Evolutionary conservation across 768 basidiomycete species (phyloP).

Genomic region (Suillus brevipes): DNA sequence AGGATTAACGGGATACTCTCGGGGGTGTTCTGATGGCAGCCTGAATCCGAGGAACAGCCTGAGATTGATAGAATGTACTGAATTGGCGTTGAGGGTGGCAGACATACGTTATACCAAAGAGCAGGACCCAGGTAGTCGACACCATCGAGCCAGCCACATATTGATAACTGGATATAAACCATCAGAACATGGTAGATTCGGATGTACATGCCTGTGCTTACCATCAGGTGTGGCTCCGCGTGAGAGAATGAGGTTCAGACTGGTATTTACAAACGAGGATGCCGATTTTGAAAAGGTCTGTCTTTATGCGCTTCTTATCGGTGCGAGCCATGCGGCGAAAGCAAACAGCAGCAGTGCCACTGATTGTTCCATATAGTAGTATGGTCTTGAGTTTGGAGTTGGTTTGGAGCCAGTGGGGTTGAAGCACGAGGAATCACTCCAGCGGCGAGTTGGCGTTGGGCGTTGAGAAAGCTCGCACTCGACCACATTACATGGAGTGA

Average conservation of each 20-base stretch:
- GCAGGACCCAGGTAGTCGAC: too few relatives aligned
- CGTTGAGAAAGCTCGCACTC: too few relatives aligned
- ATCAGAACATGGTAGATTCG: not conserved
- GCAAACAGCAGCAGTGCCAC: not conserved
- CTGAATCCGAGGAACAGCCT: not conserved
- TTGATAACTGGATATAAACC: not conserved
- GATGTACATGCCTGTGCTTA: not conserved
- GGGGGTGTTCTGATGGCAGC: constrained; percentile 1
- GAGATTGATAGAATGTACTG: not conserved
- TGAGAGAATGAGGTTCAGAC: not conserved
- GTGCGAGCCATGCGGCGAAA: not conserved
- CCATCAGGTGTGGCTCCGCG: not conserved
- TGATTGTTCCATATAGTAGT: not conserved
- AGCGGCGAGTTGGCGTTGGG: too few relatives aligned
- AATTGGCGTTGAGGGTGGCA: not conserved
- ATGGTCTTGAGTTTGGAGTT: not conserved
- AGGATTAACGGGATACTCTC: not conserved
- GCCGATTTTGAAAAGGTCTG: too few relatives aligned
- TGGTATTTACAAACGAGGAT: not conserved
- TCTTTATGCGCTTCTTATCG: too few relatives aligned
- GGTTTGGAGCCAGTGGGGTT: not conserved
- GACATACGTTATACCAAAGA: not conserved
- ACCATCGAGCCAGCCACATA: too few relatives aligned
- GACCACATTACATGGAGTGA: too few relatives aligned
- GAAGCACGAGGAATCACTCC: too few relatives aligned